phyloP scores from a whole-genome alignment of 1,284 basidiomycete genomes.

The Ganoderma meredithae region DNA sequence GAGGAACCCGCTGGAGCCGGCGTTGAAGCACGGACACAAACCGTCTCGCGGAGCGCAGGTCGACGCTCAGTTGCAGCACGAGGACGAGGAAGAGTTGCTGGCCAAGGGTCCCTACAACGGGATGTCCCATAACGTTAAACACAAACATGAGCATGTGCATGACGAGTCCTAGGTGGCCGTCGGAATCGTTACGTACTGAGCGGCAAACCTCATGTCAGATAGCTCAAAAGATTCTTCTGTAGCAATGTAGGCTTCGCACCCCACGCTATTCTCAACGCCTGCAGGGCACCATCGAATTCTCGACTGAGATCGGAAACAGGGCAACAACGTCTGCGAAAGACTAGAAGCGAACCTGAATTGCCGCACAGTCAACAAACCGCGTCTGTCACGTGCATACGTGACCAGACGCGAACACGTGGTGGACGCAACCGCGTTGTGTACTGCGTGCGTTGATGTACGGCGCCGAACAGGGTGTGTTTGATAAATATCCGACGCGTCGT shows the following conservation, averaged over 20 bases:
- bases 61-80: slow-evolving; percentile 36
- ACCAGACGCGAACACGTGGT: slow-evolving; percentile 29
- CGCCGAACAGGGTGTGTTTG: slow-evolving; percentile 3
- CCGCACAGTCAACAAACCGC: slow-evolving; percentile 29
- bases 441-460: slow-evolving; percentile 24
- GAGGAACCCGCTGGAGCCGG: slow-evolving; percentile 35
- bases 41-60: slow-evolving; percentile 37
- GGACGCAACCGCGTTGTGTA: slow-evolving; percentile 33
- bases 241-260: background rate
- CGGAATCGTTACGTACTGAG: no score
- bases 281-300: background rate
- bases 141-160: background rate
- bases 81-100: slow-evolving; percentile 35
- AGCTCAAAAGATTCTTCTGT: background rate
- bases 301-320: background rate
- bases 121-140: slow-evolving; percentile 22
- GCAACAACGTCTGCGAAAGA: background rate
- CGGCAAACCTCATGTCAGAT: slow-evolving; percentile 8
- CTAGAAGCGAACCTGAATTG: background rate
- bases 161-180: slow-evolving; percentile 2
- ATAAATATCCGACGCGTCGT: slow-evolving; percentile 28
- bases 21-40: slow-evolving; percentile 33
- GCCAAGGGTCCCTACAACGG: slow-evolving; percentile 34
- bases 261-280: background rate
- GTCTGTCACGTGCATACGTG: slow-evolving; percentile 33